These are phyloP conservation scores for Plasmopara viticola DNA, from an alignment of 352 stramenopile species.

Conservation along the genomic window DNA sequence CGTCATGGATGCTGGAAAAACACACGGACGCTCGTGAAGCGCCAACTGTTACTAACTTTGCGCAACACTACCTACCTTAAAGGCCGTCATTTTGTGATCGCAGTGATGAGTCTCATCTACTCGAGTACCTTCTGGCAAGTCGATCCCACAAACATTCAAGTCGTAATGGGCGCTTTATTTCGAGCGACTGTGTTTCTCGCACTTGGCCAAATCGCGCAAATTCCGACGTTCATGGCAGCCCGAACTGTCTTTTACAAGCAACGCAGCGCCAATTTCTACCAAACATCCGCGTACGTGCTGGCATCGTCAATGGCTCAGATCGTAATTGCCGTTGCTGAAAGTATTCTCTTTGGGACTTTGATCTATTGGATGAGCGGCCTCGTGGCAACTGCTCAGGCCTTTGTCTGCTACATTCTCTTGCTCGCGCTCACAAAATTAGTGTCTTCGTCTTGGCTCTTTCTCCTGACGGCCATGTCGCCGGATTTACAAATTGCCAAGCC, in stretches of 20 bases:
- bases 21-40: constrained; percentile 22
- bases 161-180: constrained; percentile 62
- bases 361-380: constrained; percentile 58
- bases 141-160: constrained; percentile 21
- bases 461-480: constrained; percentile 22
- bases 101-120: constrained; percentile 29
- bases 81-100: constrained; percentile 38
- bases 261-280: constrained; percentile 48
- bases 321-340: constrained; percentile 40
- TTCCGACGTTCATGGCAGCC: constrained; percentile 27
- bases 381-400: constrained; percentile 20
- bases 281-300: constrained; percentile 60
- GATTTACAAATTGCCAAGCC: constrained; percentile 39
- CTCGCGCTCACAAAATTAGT: constrained; percentile 32
- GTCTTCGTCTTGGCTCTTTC: constrained; percentile 34
- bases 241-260: constrained; percentile 46
- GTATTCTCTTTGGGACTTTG: constrained; percentile 48
- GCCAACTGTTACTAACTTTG: constrained; percentile 39
- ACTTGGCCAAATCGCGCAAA: constrained; percentile 49
- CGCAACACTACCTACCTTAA: constrained; percentile 28
- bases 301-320: constrained; percentile 30
- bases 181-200: constrained; percentile 57
- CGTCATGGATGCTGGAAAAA: constrained; percentile 22
- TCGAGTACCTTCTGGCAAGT: constrained; percentile 31
- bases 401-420: constrained; percentile 32